Conservation (phyloP, 805 yeast species). For the Wickerhamiella kurtzmanii region DNA sequence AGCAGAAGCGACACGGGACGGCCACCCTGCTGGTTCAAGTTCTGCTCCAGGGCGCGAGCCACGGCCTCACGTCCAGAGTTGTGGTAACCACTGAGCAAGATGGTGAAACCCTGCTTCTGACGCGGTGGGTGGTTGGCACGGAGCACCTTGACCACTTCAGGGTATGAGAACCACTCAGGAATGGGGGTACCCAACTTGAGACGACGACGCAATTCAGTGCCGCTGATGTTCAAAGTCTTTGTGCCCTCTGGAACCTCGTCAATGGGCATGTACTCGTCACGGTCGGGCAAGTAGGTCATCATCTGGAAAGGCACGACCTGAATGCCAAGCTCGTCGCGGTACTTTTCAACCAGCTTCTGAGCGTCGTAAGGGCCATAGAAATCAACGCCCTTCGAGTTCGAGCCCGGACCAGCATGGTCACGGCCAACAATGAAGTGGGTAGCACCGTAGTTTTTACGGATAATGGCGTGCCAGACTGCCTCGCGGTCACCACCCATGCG, state of each 20-base stretch:
- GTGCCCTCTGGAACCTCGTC: slow-evolving; percentile 73
- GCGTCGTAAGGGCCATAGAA: slow-evolving; percentile 97
- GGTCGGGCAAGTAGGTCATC: slow-evolving; percentile 93
- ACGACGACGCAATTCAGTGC: slow-evolving; percentile 84
- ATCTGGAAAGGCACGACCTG: slow-evolving; percentile 91
- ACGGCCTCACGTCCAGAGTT: slow-evolving; percentile 50
- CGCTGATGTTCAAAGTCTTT: slow-evolving; percentile 81
- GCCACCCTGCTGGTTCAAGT: slow-evolving; percentile 81
- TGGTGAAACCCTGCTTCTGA: slow-evolving; percentile 73
- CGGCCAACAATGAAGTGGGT: slow-evolving; percentile 96
- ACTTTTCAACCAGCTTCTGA: slow-evolving; percentile 69
- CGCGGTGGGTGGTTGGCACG: slow-evolving; percentile 92
- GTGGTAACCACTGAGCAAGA: slow-evolving; percentile 48
- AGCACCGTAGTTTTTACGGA: slow-evolving; percentile 92
- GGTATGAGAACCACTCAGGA: slow-evolving; percentile 96
- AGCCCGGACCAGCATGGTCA: slow-evolving; percentile 97
- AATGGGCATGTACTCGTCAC: slow-evolving; percentile 87
- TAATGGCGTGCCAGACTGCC: slow-evolving; percentile 96
- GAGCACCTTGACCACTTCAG: slow-evolving; percentile 83
- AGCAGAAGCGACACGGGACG: slow-evolving; percentile 58
- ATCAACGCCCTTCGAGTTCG: slow-evolving; percentile 75
- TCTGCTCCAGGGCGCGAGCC: slow-evolving; percentile 74
- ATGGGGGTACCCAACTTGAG: slow-evolving; percentile 75
- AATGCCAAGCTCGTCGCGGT: slow-evolving; percentile 66
- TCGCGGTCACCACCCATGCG: slow-evolving; percentile 99